Percentiles rank a stretch among this genome's conserved stretches.
Evolutionary conservation across 108 stramenopile genomes (phyloP).

Genomic region (Cyclotella atomus): DNA sequence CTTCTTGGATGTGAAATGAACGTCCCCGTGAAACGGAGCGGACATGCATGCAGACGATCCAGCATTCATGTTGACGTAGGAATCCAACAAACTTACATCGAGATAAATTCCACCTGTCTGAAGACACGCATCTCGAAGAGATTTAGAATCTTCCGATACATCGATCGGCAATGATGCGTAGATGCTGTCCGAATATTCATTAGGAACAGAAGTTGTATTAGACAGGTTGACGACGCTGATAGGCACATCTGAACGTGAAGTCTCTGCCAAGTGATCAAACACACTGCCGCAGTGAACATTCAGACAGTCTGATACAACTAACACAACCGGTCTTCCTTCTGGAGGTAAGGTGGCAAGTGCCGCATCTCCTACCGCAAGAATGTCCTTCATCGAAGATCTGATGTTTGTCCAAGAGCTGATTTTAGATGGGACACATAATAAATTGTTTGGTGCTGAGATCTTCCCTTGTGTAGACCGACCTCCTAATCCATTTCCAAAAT

Average conservation of each 20-base stretch:
- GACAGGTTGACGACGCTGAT: constrained; percentile 73
- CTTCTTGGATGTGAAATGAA: constrained; percentile 57
- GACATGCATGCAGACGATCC: constrained; percentile 42
- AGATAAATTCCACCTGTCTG: constrained; percentile 76
- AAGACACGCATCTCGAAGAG: constrained; percentile 52
- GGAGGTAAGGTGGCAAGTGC: constrained; percentile 68
- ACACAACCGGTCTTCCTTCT: constrained; percentile 68
- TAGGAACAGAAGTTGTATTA: too few species aligned
- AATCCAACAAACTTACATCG: constrained; percentile 54
- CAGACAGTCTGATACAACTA: constrained; percentile 74
- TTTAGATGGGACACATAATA: background rate
- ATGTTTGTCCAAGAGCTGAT: constrained; percentile 30
- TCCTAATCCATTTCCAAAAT: constrained; percentile 30
- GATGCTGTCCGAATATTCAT: background rate
- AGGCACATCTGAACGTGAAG: constrained; percentile 68
- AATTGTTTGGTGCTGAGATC: background rate
- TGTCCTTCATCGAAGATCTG: constrained; percentile 66
- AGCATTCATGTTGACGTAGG: constrained; percentile 41
- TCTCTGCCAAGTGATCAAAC: constrained; percentile 60
- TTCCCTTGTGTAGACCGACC: background rate
- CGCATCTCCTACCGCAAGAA: constrained; percentile 77
- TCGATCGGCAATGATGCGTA: constrained; percentile 54
- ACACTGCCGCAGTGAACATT: constrained; percentile 72
- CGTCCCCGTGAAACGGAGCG: constrained; percentile 41
- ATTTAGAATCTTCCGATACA: constrained; percentile 69